Percentiles rank a stretch among this genome's conserved stretches.
Conservation (phyloP, 2,329 filamentous ascomycete genomes). For the Nigrospora osmanthi region DNA sequence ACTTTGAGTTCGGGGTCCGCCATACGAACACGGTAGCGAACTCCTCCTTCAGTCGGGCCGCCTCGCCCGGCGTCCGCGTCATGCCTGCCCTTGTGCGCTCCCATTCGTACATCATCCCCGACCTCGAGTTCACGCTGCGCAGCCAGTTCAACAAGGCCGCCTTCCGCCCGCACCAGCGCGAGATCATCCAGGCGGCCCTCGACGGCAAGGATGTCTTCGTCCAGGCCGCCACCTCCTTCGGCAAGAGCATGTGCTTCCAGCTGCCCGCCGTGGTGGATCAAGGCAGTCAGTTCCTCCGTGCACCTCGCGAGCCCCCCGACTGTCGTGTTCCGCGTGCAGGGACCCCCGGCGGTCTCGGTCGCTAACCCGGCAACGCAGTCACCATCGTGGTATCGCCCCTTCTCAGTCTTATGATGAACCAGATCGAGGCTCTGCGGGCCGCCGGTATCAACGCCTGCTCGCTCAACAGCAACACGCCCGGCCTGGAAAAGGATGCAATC, state of each 20-base stretch:
- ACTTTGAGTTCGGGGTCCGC: too few relatives aligned
- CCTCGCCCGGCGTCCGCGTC: not conserved
- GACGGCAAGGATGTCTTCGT: slow-evolving; percentile 86
- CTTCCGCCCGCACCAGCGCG: slow-evolving; percentile 68
- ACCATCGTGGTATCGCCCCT: slow-evolving; percentile 88
- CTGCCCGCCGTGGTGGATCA: slow-evolving; percentile 80
- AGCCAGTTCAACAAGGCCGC: slow-evolving; percentile 55
- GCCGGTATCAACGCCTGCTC: slow-evolving; percentile 74
- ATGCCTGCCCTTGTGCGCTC: slow-evolving; percentile 22
- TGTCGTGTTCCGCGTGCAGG: slow-evolving; percentile 8
- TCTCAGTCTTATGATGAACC: slow-evolving; percentile 90
- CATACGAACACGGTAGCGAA: too few relatives aligned
- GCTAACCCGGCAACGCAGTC: slow-evolving; percentile 37
- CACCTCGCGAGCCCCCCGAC: not conserved
- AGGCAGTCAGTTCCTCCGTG: slow-evolving; percentile 58
- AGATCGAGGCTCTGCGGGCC: slow-evolving; percentile 71
- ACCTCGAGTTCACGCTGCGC: slow-evolving; percentile 58
- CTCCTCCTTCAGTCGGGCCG: too few relatives aligned
- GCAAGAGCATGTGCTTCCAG: slow-evolving; percentile 90
- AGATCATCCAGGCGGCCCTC: slow-evolving; percentile 77
- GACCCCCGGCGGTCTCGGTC: slow-evolving; percentile 11
- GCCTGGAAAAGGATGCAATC: slow-evolving; percentile 57
- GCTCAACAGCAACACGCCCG: slow-evolving; percentile 75
- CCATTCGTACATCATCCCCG: slow-evolving; percentile 24
- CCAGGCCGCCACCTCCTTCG: slow-evolving; percentile 84